Evolutionary conservation across 2,329 filamentous ascomycete genomes (phyloP).

Genomic region (Dactylella cylindrospora): DNA sequence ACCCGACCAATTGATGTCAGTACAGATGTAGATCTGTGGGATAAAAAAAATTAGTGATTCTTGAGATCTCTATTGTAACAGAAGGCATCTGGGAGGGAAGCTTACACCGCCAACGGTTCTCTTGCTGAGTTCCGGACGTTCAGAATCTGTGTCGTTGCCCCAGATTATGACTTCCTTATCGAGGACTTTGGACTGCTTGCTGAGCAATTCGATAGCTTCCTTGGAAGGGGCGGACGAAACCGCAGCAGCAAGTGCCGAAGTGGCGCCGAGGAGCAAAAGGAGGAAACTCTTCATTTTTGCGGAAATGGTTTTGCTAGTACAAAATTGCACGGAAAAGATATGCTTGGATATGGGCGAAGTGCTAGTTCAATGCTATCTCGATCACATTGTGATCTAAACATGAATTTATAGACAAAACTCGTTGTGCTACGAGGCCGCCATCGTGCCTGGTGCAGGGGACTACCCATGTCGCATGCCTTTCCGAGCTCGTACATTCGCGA

Average conservation of each 20-base stretch:
- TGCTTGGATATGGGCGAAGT: too few species aligned
- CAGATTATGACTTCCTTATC: background rate
- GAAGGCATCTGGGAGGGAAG: background rate
- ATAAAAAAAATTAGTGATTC: background rate
- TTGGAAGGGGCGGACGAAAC: background rate
- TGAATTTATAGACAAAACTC: too few species aligned
- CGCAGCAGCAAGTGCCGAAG: background rate
- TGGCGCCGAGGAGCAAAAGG: too few species aligned
- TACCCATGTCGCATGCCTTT: too few species aligned
- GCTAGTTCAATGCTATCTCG: too few species aligned
- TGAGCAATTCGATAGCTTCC: background rate
- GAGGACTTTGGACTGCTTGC: background rate
- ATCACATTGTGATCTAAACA: too few species aligned
- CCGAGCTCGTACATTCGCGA: too few species aligned
- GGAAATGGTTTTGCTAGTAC: too few species aligned
- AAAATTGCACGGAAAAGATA: too few species aligned
- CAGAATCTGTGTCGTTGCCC: background rate
- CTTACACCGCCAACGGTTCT: conserved; percentile 2
- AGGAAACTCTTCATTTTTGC: too few species aligned
- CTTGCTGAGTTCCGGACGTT: background rate
- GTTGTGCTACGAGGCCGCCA: too few species aligned
- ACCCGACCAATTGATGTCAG: conserved; percentile 11
- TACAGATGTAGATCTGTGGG: conserved; percentile 16
- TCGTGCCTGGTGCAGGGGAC: too few species aligned
- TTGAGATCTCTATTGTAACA: background rate